Percentiles rank a stretch among this genome's conserved stretches.
Evolutionary conservation across 768 basidiomycete species (phyloP).

Genomic region (Sporobolomyces phaffii): DNA sequence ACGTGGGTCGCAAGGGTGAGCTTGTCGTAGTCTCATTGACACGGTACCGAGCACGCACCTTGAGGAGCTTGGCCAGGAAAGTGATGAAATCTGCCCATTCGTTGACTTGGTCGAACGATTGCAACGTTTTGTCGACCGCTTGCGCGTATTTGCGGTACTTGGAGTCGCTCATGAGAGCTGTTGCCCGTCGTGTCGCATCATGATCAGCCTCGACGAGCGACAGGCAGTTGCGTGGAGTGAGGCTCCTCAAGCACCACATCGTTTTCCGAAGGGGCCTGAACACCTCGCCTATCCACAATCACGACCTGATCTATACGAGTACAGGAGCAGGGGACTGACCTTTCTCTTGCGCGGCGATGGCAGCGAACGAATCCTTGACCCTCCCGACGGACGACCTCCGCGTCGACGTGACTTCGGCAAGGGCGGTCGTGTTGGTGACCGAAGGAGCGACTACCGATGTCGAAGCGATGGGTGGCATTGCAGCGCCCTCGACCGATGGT

Average conservation of each 20-base stretch:
- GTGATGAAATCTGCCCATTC: slow-evolving; percentile 99
- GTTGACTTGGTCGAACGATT: slow-evolving; percentile 88
- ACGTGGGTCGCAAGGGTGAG: too few species aligned
- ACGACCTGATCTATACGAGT: background rate
- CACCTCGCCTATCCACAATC: too few species aligned
- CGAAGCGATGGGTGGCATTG: slow-evolving; percentile 10
- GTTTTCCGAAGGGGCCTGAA: background rate
- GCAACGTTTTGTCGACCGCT: slow-evolving; percentile 86
- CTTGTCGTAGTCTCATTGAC: too few species aligned
- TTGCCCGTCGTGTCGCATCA: background rate
- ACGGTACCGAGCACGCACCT: too few species aligned
- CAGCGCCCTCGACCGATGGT: background rate
- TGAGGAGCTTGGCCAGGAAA: slow-evolving; percentile 56
- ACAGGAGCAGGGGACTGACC: background rate
- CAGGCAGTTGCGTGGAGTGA: too few species aligned
- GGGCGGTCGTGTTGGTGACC: background rate
- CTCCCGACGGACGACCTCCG: background rate
- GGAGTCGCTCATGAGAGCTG: slow-evolving; percentile 19
- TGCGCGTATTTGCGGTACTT: slow-evolving; percentile 64
- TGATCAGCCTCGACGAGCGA: too few species aligned
- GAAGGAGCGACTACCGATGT: slow-evolving; percentile 3
- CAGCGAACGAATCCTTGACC: slow-evolving; percentile 12
- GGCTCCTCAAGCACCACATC: background rate
- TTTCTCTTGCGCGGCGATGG: slow-evolving; percentile 20
- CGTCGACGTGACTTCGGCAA: background rate